phyloP scores from a whole-genome alignment of 2,329 filamentous ascomycete genomes.

The Orbilia oligospora region DNA sequence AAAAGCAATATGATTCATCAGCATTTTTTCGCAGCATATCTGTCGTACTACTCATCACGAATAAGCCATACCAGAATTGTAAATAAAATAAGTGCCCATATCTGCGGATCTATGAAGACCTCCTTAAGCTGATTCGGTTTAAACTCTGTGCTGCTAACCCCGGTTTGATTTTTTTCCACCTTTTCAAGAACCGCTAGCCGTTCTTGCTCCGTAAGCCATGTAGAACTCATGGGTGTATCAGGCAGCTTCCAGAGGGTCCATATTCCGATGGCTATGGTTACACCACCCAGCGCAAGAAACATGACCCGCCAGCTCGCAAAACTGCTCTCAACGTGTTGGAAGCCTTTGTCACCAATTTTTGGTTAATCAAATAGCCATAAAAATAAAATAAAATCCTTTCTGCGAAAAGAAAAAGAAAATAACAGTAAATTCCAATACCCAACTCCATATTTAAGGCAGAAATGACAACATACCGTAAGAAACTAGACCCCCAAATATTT shows the following conservation, averaged over 20 bases:
- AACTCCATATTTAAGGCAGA: not conserved
- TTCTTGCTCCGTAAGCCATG: conserved; percentile 67
- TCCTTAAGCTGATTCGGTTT: conserved; percentile 72
- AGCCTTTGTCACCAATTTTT: conserved; percentile 64
- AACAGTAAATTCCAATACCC: no score
- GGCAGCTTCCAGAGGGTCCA: conserved; percentile 69
- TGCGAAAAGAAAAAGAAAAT: no score
- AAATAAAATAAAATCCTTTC: no score
- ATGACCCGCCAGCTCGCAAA: conserved; percentile 70
- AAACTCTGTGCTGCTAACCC: conserved; percentile 72
- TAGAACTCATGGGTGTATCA: conserved; percentile 70
- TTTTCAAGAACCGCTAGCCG: conserved; percentile 71
- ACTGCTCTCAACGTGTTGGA: conserved; percentile 70
- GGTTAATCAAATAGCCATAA: conserved; percentile 30
- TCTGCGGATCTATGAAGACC: conserved; percentile 71
- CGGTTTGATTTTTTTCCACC: conserved; percentile 74
- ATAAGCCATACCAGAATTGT: conserved; percentile 69
- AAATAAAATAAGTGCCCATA: conserved; percentile 71
- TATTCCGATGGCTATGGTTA: conserved; percentile 69
- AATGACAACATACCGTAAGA: conserved; percentile 67
- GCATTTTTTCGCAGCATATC: conserved; percentile 34
- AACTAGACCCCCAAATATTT: conserved; percentile 70
- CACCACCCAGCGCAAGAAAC: conserved; percentile 70
- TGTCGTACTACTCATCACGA: conserved; percentile 10
- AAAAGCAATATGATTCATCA: conserved; percentile 30